Percentiles rank a stretch among this genome's conserved stretches.
Conservation (phyloP, 2,329 filamentous ascomycete species). For the Claviceps humidiphila region DNA sequence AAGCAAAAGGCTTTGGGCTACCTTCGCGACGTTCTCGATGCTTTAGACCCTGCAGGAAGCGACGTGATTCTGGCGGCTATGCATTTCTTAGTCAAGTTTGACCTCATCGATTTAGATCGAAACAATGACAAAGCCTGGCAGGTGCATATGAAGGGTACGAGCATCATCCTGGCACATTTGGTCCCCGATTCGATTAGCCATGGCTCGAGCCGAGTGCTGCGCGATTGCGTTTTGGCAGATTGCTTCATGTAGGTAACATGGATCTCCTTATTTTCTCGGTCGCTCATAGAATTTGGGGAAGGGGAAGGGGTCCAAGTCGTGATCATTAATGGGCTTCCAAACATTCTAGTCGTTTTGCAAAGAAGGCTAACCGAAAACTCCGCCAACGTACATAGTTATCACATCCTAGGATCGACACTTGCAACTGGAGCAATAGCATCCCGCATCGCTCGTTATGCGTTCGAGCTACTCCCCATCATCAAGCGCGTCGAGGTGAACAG, state of each 20-base stretch:
- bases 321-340: not conserved
- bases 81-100: constrained; percentile 38
- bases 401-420: constrained; percentile 26
- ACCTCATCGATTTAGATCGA: constrained; percentile 35
- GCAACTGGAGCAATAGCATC: constrained; percentile 23
- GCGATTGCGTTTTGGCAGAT: constrained; percentile 34
- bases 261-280: not conserved
- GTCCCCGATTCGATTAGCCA: constrained; percentile 15
- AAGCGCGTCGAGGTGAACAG: constrained; percentile 28
- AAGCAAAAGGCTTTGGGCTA: constrained; percentile 34
- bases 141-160: constrained; percentile 32
- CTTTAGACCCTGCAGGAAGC: constrained; percentile 25
- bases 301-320: not conserved
- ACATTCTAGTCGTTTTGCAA: not conserved
- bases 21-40: constrained; percentile 26
- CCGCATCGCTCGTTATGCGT: constrained; percentile 25
- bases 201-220: constrained; percentile 21
- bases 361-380: not conserved
- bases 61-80: constrained; percentile 35
- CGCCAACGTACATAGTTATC: constrained; percentile 19
- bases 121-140: constrained; percentile 30
- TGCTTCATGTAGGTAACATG: constrained; percentile 29
- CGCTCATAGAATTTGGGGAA: not conserved
- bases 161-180: constrained; percentile 26
- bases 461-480: constrained; percentile 26